Percentiles rank a stretch among this genome's conserved stretches.
Evolutionary conservation across 2,329 filamentous ascomycete genomes (phyloP).

Genomic region (Ophiostoma perfectum): DNA sequence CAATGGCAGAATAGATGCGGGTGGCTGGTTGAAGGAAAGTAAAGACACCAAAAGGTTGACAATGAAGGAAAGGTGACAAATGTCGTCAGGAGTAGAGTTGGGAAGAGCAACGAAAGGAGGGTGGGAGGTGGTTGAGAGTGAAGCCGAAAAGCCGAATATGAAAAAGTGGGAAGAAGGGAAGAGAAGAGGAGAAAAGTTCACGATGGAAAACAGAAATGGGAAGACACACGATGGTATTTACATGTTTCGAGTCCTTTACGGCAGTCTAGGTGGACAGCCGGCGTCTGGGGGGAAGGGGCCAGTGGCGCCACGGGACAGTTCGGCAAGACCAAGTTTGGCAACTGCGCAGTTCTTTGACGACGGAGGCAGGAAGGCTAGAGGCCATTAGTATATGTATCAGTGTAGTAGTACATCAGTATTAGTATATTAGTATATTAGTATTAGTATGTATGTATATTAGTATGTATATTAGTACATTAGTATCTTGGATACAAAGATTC

Average conservation of each 20-base stretch:
- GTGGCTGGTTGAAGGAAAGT: not conserved
- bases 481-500: not conserved
- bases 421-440: not conserved
- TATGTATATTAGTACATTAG: not conserved
- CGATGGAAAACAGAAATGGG: not conserved
- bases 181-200: not conserved
- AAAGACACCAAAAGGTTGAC: not conserved
- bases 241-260: not conserved
- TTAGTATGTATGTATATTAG: too few species aligned
- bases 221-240: not conserved
- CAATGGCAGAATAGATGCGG: too few species aligned
- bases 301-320: conserved; percentile 20
- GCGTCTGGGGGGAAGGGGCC: not conserved
- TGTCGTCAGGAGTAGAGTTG: not conserved
- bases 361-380: not conserved
- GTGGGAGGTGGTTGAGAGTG: not conserved
- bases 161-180: not conserved
- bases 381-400: too few species aligned
- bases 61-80: too few species aligned
- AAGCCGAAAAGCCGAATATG: not conserved
- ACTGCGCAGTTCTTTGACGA: conserved; percentile 7
- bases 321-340: conserved; percentile 20
- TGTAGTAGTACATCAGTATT: too few species aligned
- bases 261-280: not conserved
- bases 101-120: not conserved